These are phyloP conservation scores for Dryas integrifolia DNA, from an alignment of 331 rosid species.

Conservation along the genomic window DNA sequence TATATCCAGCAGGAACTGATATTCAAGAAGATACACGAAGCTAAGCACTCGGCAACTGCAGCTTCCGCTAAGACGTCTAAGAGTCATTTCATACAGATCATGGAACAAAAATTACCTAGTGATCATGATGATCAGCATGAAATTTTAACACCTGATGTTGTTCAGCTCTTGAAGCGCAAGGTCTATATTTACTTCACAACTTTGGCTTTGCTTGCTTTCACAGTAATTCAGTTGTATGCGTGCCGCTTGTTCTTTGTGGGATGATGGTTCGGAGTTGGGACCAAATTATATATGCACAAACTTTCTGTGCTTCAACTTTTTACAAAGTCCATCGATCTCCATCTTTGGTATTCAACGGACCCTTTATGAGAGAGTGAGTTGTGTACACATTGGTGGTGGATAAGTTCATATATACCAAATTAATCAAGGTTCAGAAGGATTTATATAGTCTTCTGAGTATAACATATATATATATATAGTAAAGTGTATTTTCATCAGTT, in stretches of 20 bases:
- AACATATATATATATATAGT: no score
- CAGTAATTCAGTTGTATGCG: constrained; percentile 10
- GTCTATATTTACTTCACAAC: constrained; percentile 2
- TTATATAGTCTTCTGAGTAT: no score
- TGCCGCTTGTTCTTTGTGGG: background rate
- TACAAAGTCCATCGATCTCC: no score
- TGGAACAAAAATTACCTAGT: background rate
- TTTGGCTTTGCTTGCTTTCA: constrained; percentile 8
- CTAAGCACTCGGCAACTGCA: background rate
- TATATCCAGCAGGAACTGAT: background rate
- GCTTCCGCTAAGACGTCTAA: no score
- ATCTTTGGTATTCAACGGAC: no score
- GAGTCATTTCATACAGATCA: background rate
- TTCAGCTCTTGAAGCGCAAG: constrained; percentile 10
- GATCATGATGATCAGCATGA: background rate
- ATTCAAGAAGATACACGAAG: background rate
- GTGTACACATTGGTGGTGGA: no score
- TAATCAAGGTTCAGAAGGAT: no score
- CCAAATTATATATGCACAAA: no score
- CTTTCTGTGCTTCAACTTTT: no score
- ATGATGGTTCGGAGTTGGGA: background rate
- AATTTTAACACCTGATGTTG: background rate
- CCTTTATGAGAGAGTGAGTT: no score
- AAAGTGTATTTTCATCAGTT: no score
- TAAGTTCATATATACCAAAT: no score